Percentiles rank a stretch among this genome's conserved stretches.
These are phyloP conservation scores for Penicillium sp. DNA, from an alignment of 2,329 filamentous ascomycete genomes.

Conservation along the genomic window DNA sequence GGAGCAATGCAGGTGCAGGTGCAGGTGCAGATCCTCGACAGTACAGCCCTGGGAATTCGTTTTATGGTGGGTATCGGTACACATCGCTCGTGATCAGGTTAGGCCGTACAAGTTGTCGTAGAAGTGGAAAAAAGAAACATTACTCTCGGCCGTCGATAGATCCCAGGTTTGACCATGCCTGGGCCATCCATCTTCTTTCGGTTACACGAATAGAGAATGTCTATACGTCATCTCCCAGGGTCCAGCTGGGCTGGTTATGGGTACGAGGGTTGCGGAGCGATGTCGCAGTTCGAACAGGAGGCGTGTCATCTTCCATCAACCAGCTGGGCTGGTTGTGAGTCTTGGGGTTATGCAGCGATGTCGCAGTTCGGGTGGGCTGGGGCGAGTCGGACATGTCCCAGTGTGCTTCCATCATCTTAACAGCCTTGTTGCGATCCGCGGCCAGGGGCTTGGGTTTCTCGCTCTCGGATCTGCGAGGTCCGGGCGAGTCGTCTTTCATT, in stretches of 20 bases:
- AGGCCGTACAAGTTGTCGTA: not conserved
- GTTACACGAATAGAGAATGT: not conserved
- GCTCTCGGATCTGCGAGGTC: constrained; percentile 42
- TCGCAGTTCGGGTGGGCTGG: constrained; percentile 32
- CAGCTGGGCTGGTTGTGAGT: constrained; percentile 45
- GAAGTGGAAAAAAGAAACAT: not conserved
- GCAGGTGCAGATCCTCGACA: not conserved
- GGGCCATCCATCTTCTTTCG: no score
- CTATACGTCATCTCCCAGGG: constrained; percentile 42
- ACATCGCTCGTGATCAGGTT: constrained; percentile 26
- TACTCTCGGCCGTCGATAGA: constrained; percentile 1
- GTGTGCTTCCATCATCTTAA: constrained; percentile 72
- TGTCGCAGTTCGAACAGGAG: constrained; percentile 33
- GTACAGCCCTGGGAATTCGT: not conserved
- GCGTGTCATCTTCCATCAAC: constrained; percentile 43
- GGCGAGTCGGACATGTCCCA: constrained; percentile 50
- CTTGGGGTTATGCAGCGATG: constrained; percentile 28
- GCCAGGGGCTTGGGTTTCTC: constrained; percentile 52
- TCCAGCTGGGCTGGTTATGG: constrained; percentile 47
- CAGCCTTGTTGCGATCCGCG: constrained; percentile 68
- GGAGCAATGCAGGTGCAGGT: no score
- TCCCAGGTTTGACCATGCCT: no score
- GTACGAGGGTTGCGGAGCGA: constrained; percentile 29
- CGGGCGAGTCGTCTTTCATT: constrained; percentile 63
- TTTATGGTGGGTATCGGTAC: constrained; percentile 28